A percentile compares a stretch with the other conserved stretches of the same genome.
These are phyloP conservation scores for Anisodus acutangulus DNA, from an alignment of 257 asterid species.

Conservation along the genomic window DNA sequence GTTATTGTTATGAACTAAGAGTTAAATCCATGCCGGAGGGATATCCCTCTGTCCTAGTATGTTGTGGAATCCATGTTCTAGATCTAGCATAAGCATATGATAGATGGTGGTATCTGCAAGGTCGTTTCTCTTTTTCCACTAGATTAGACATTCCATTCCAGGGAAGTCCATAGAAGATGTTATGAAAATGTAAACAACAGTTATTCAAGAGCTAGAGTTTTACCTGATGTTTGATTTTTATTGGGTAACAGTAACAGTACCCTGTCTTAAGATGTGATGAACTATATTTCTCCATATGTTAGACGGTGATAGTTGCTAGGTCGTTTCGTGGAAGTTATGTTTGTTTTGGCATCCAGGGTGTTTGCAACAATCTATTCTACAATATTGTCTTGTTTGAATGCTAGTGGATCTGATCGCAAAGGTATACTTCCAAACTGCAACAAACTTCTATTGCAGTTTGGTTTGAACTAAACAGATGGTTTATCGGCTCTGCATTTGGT, in stretches of 20 bases:
- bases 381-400: background rate
- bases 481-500: background rate
- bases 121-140: background rate
- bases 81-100: too few species aligned
- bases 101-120: background rate
- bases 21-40: too few species aligned
- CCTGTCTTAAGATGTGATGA: background rate
- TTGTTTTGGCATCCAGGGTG: background rate
- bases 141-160: background rate
- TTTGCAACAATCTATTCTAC: background rate
- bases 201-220: too few species aligned
- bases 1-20: too few species aligned
- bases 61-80: too few species aligned
- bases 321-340: background rate
- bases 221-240: too few species aligned
- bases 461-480: background rate
- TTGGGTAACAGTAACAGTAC: background rate
- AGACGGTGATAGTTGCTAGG: background rate
- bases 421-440: background rate
- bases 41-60: too few species aligned
- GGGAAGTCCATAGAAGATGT: background rate
- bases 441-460: conserved; percentile 11
- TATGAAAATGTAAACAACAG: background rate
- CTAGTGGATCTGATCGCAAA: background rate
- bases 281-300: background rate